A percentile compares a stretch with the other conserved stretches of the same genome.
These are phyloP conservation scores for Rhamnella rubrinervis DNA, from an alignment of 331 rosid genomes.

Conservation along the genomic window DNA sequence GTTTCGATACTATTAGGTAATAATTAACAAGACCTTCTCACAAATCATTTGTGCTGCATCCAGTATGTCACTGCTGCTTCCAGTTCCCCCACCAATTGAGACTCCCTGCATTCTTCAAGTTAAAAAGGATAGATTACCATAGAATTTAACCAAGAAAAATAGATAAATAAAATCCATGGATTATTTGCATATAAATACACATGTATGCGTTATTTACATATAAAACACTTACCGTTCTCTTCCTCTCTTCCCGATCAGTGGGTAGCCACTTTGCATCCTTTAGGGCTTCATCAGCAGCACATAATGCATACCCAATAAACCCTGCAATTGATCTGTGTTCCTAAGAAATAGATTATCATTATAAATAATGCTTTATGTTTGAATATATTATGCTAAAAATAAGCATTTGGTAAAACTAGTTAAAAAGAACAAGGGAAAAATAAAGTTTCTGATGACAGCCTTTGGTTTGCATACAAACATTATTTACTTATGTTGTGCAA, in stretches of 20 bases:
- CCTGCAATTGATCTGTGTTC: conserved; percentile 79
- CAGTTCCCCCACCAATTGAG: conserved; percentile 93
- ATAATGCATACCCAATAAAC: conserved; percentile 90
- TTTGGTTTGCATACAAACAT: no score
- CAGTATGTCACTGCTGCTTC: conserved; percentile 80
- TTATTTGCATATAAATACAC: conserved; percentile 15
- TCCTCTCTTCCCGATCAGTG: conserved; percentile 61
- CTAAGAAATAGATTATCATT: conserved; percentile 35
- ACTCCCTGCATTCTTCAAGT: conserved; percentile 64
- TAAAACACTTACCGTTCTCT: conserved; percentile 65
- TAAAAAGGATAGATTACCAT: conserved; percentile 19
- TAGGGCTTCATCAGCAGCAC: conserved; percentile 95
- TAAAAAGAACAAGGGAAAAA: no score
- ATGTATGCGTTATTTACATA: conserved; percentile 4
- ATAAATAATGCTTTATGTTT: background rate
- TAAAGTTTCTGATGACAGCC: no score
- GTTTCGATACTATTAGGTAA: conserved; percentile 7
- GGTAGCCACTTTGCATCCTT: conserved; percentile 90
- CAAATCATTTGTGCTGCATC: conserved; percentile 85
- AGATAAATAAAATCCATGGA: conserved; percentile 1
- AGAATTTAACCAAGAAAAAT: conserved; percentile 3
- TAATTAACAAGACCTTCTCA: conserved; percentile 63
- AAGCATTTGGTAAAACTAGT: no score
- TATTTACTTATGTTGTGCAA: no score
- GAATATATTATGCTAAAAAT: no score